These are phyloP conservation scores for Trichoderma brevicompactum DNA, from an alignment of 2,329 filamentous ascomycete genomes.

Conservation along the genomic window DNA sequence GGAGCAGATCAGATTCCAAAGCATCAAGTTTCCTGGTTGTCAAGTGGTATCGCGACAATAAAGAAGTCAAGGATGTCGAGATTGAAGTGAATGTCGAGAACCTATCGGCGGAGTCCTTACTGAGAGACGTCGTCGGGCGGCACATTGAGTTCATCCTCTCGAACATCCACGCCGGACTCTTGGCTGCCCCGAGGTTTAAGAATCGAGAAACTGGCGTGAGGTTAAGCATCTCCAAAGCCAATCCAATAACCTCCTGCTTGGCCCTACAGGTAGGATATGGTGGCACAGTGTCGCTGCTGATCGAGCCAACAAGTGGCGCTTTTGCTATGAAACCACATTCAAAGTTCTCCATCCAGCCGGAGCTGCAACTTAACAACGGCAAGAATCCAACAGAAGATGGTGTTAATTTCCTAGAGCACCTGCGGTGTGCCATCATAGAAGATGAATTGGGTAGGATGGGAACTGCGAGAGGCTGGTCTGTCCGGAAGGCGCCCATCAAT, in stretches of 20 bases:
- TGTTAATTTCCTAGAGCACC: conserved; percentile 59
- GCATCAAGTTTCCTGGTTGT: conserved; percentile 61
- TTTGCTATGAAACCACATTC: conserved; percentile 72
- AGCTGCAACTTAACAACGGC: conserved; percentile 66
- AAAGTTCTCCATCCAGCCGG: conserved; percentile 58
- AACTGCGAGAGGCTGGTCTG: conserved; percentile 67
- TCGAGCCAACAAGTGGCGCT: conserved; percentile 80
- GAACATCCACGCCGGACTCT: conserved; percentile 66
- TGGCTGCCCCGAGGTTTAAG: conserved; percentile 63
- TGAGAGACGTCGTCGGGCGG: conserved; percentile 74
- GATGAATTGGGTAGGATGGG: conserved; percentile 65
- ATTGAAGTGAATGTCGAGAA: conserved; percentile 68
- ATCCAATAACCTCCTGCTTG: conserved; percentile 70
- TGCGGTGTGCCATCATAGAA: conserved; percentile 65
- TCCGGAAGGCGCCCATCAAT: conserved; percentile 53
- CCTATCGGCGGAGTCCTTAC: conserved; percentile 73
- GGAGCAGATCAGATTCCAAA: conserved; percentile 46
- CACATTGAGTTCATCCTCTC: conserved; percentile 75
- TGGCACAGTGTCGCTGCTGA: conserved; percentile 62
- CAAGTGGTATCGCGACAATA: conserved; percentile 85
- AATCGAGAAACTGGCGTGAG: conserved; percentile 62
- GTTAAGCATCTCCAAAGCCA: conserved; percentile 60
- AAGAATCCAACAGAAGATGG: conserved; percentile 63
- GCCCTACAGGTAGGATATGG: conserved; percentile 70
- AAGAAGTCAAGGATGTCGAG: conserved; percentile 71